Conservation (phyloP, 2,329 filamentous ascomycete species). For the Pseudogymnoascus sp. region DNA sequence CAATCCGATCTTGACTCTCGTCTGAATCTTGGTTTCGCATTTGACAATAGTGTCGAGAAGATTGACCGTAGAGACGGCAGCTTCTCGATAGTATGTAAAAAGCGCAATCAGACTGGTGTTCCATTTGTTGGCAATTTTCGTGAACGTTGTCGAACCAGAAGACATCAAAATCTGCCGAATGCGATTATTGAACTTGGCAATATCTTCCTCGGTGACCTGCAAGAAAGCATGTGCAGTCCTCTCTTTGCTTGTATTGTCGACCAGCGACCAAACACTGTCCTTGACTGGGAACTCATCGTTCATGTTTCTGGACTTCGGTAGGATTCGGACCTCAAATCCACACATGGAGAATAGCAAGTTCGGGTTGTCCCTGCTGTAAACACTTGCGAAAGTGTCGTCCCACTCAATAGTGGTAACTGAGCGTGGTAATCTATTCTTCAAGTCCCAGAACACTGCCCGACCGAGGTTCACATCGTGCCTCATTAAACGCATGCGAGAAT, state of each 20-base stretch:
- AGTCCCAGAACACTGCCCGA: conserved; percentile 95
- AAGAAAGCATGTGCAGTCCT: conserved; percentile 95
- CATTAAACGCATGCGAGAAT: conserved; percentile 97
- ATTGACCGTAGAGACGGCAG: conserved; percentile 89
- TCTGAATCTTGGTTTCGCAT: conserved; percentile 99
- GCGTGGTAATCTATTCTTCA: conserved; percentile 92
- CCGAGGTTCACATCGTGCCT: conserved; percentile 97
- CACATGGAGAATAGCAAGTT: conserved; percentile 97
- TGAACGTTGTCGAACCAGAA: conserved; percentile 97
- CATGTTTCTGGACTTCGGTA: conserved; percentile 90
- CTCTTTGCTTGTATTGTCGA: conserved; percentile 94
- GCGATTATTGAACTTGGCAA: conserved; percentile 98
- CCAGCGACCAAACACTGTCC: conserved; percentile 95
- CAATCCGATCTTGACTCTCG: conserved; percentile 93
- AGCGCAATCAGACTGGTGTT: conserved; percentile 95
- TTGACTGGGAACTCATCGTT: conserved; percentile 97
- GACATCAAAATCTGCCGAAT: conserved; percentile 99
- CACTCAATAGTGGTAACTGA: conserved; percentile 97
- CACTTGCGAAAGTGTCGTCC: conserved; percentile 97
- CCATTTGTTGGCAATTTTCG: conserved; percentile 99
- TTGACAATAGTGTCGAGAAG: conserved; percentile 97
- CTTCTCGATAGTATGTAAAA: conserved; percentile 98
- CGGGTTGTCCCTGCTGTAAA: conserved; percentile 96
- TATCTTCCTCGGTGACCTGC: conserved; percentile 95
- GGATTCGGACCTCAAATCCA: conserved; percentile 91